A percentile compares a stretch with the other conserved stretches of the same genome.
phyloP scores from a whole-genome alignment of 495 filamentous ascomycete genomes.

The Daldinia grandis region DNA sequence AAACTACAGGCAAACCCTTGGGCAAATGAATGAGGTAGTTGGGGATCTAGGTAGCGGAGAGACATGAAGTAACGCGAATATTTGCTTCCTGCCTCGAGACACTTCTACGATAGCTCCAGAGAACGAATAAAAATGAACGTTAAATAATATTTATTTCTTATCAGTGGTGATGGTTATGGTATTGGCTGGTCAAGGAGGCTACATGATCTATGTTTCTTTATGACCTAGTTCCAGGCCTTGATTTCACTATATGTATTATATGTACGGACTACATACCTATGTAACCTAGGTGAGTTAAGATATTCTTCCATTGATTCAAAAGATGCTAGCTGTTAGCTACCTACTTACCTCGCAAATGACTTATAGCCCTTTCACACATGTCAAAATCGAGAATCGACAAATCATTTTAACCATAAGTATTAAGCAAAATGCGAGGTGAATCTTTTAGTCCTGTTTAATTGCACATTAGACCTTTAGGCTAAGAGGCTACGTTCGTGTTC shows the following conservation, averaged over 20 bases:
- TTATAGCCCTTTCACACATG: not conserved
- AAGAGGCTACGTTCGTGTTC: not conserved
- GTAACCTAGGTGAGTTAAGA: not conserved
- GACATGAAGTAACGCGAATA: slow-evolving; percentile 2
- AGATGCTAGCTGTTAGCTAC: not conserved
- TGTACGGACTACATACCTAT: no score
- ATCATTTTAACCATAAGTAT: slow-evolving; percentile 23
- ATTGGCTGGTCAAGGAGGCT: not conserved
- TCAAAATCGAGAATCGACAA: not conserved
- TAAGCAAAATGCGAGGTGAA: slow-evolving; percentile 12
- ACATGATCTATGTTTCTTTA: not conserved
- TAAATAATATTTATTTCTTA: slow-evolving; percentile 1
- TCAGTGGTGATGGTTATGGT: not conserved
- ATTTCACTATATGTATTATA: not conserved
- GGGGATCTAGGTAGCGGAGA: slow-evolving; percentile 4
- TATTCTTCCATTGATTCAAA: not conserved
- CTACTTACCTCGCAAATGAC: slow-evolving; percentile 2
- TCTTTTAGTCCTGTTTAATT: slow-evolving; percentile 22
- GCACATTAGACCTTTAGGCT: not conserved
- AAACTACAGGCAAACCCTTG: slow-evolving; percentile 5
- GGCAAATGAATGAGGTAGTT: slow-evolving; percentile 11
- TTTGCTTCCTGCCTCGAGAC: slow-evolving; percentile 11
- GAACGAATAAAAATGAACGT: slow-evolving; percentile 26
- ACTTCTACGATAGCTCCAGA: slow-evolving; percentile 13
- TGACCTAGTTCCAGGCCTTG: not conserved